Evolutionary conservation across 805 yeast species (phyloP).

Genomic region (Yarrowia osloensis): DNA sequence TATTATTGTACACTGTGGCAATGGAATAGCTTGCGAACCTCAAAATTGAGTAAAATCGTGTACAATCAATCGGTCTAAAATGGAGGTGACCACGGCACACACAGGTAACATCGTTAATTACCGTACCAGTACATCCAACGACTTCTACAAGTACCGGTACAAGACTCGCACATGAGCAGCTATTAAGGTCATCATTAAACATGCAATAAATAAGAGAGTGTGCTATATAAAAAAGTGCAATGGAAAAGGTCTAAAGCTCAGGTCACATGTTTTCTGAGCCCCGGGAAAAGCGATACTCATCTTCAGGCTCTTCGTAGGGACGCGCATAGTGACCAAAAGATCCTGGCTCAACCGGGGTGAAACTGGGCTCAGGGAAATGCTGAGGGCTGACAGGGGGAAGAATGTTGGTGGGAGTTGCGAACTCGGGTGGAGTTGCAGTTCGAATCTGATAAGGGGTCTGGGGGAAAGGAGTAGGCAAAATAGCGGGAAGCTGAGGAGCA

Average conservation of each 20-base stretch:
- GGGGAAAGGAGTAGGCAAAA: constrained; percentile 10
- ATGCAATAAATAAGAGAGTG: constrained; percentile 18
- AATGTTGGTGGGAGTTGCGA: background rate
- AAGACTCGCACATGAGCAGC: too few relatives aligned
- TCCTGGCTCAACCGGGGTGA: background rate
- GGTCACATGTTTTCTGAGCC: background rate
- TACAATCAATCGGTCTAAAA: too few relatives aligned
- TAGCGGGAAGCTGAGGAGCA: constrained; percentile 7
- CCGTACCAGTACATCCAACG: too few relatives aligned
- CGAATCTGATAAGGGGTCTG: constrained; percentile 10
- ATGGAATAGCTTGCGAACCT: too few relatives aligned
- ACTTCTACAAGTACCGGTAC: too few relatives aligned
- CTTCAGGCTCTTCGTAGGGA: constrained; percentile 8
- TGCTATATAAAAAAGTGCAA: background rate
- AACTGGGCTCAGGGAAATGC: constrained; percentile 22
- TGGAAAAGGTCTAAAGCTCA: background rate
- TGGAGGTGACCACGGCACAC: too few relatives aligned
- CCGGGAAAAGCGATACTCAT: constrained; percentile 1
- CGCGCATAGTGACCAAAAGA: background rate
- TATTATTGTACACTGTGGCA: too few relatives aligned
- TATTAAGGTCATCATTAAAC: background rate
- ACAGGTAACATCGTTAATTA: too few relatives aligned
- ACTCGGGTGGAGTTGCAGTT: background rate
- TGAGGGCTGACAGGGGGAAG: constrained; percentile 22
- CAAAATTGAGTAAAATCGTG: too few relatives aligned